A percentile compares a stretch with the other conserved stretches of the same genome.
These are phyloP conservation scores for Diospyros kaki DNA, from an alignment of 148 eudicot genomes.

Conservation along the genomic window DNA sequence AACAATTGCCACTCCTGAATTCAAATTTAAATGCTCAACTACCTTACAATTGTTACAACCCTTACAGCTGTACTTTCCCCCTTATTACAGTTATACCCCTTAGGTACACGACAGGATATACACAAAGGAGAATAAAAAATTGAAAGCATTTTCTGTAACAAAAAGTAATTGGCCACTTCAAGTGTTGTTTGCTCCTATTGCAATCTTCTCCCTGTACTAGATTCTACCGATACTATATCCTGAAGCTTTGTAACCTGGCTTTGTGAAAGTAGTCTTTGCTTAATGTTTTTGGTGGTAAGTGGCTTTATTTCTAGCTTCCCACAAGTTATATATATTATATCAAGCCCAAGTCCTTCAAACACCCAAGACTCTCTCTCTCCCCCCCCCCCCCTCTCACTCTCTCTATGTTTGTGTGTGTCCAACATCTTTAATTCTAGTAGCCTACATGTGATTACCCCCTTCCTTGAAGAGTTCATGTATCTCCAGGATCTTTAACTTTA, in stretches of 20 bases:
- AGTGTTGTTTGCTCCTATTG: background rate
- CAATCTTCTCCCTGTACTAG: background rate
- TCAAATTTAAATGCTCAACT: no score
- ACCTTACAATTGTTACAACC: no score
- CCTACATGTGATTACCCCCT: no score
- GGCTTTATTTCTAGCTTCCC: background rate
- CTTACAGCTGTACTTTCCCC: no score
- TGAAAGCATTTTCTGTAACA: background rate
- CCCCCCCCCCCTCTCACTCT: background rate
- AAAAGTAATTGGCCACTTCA: background rate
- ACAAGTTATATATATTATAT: background rate
- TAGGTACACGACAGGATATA: no score
- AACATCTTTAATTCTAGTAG: no score
- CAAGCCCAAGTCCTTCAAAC: background rate
- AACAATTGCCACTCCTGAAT: no score
- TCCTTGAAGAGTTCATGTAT: no score
- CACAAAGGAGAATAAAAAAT: background rate
- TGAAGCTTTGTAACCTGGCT: background rate
- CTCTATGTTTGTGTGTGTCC: background rate
- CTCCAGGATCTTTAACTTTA: no score
- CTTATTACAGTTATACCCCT: no score
- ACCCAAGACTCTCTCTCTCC: background rate
- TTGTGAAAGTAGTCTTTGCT: background rate
- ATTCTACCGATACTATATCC: background rate
- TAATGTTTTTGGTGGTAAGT: background rate